phyloP scores from a whole-genome alignment of 2,329 filamentous ascomycete species.

The Neocucurbitaria cava region DNA sequence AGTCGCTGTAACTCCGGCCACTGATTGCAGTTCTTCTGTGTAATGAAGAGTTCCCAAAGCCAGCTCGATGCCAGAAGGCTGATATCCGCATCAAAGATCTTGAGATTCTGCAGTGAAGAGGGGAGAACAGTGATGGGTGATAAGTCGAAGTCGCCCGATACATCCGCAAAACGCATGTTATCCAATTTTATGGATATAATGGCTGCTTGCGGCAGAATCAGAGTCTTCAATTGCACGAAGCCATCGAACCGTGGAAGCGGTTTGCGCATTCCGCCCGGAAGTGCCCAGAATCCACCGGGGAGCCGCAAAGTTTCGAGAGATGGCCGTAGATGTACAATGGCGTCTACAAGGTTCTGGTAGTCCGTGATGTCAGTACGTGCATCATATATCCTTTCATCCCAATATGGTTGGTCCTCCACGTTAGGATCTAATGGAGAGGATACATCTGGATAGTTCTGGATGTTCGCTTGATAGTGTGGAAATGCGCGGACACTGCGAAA shows the following conservation, averaged over 20 bases:
- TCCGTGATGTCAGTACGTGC: constrained; percentile 23
- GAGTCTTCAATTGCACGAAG: constrained; percentile 7
- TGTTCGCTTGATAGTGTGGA: constrained; percentile 20
- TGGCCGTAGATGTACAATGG: constrained; percentile 10
- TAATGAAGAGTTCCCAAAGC: constrained; percentile 12
- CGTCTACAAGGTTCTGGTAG: constrained; percentile 17
- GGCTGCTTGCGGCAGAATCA: constrained; percentile 19
- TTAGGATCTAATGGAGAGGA: background rate
- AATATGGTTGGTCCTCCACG: background rate
- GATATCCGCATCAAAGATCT: constrained; percentile 16
- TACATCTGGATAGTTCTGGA: constrained; percentile 15
- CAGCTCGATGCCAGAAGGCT: constrained; percentile 7
- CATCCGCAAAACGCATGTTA: constrained; percentile 17
- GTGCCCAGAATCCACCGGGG: constrained; percentile 24
- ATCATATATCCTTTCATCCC: constrained; percentile 19
- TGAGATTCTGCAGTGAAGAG: constrained; percentile 8
- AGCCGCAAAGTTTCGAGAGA: constrained; percentile 10
- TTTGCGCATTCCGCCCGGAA: constrained; percentile 19
- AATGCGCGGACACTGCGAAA: constrained; percentile 17
- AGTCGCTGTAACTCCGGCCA: constrained; percentile 9
- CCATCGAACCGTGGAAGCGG: constrained; percentile 15
- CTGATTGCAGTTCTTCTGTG: background rate
- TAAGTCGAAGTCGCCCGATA: constrained; percentile 16
- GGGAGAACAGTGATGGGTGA: constrained; percentile 10
- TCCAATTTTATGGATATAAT: constrained; percentile 20